Evolutionary conservation across 768 basidiomycete species (phyloP), one percentile per base, ranked within the genome.

Genomic region (Mycena belliarum): DNA sequence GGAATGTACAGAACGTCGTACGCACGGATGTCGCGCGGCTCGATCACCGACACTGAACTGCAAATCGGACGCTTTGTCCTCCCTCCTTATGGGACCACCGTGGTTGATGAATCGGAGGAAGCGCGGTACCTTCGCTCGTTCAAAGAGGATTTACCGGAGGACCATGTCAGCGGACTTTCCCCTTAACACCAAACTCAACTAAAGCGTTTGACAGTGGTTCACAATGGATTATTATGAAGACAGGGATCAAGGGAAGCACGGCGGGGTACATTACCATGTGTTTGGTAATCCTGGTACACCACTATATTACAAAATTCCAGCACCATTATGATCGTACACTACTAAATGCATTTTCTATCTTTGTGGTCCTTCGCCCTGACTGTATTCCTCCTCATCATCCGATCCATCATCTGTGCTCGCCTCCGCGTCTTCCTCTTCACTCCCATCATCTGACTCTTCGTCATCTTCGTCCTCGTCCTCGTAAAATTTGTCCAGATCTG

Each of bases 11-110:
- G 89, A 18, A 91, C 89, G 3, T 76, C 86, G n/a, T 95, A 92
- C 68, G 93, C 88, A 0, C 82, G 93, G 18, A 71, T 96, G 18
- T 91, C 92, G 12, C 82, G 91, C 20, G 86, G 91, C 23, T 85
- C 85, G 32, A 88, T 96, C 61, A 94, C 91, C 24, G 94, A 96
- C 66, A 95, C 94, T 1, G 40, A 38, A 38, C 37, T 94, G 49
- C 94, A 94, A 72, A 84, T 95, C 35, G 93, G 86, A 12, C 91
- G 91, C 70, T 95, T 94, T 67, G 79, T 89, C 47, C 68, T 95
- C 4, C 91, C 92, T 0, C 78, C 74, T 44, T 78, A 84, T 52
- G 86, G 83, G 0, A 65, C 70, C 57, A 68, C 69, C 18, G 80
- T 86, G 4, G 74, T 75, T 23, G 83, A 92, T 63, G 84, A 89